A percentile compares a stretch with the other conserved stretches of the same genome.
Evolutionary conservation across 345 rosid species (phyloP).

Genomic region (Gynandropsis gynandra): DNA sequence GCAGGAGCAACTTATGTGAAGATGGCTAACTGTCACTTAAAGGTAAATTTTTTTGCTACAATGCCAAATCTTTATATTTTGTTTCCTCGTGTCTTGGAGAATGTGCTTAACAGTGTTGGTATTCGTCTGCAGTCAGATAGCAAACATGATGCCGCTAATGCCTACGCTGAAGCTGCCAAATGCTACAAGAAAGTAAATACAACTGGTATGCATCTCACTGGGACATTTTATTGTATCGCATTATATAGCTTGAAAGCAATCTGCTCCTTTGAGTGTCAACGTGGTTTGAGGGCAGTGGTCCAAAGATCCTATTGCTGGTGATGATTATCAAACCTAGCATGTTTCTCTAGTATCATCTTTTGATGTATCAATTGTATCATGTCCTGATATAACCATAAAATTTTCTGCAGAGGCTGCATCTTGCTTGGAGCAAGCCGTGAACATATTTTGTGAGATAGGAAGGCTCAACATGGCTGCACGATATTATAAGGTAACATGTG

Average conservation of each 20-base stretch:
- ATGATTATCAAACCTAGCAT: background rate
- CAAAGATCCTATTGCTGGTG: background rate
- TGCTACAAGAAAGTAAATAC: slow-evolving; percentile 72
- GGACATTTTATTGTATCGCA: background rate
- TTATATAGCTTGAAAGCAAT: background rate
- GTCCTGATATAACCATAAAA: slow-evolving; percentile 7
- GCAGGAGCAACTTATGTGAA: slow-evolving; percentile 69
- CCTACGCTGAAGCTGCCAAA: slow-evolving; percentile 81
- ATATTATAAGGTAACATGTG: slow-evolving; percentile 63
- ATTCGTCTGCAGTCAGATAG: slow-evolving; percentile 52
- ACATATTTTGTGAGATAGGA: slow-evolving; percentile 81
- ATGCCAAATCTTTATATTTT: background rate
- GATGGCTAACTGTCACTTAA: slow-evolving; percentile 68
- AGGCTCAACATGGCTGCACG: slow-evolving; percentile 99
- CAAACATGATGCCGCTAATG: slow-evolving; percentile 84
- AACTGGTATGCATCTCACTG: slow-evolving; percentile 41
- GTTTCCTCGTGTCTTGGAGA: no score
- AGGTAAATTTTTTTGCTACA: slow-evolving; percentile 29
- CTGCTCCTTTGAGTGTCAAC: no score
- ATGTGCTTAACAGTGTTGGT: slow-evolving; percentile 1
- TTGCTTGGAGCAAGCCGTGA: slow-evolving; percentile 81
- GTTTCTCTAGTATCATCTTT: background rate
- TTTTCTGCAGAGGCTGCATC: slow-evolving; percentile 72
- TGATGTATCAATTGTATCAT: background rate
- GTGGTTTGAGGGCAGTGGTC: no score